Evolutionary conservation across 129 eudicot genomes (phyloP).

Genomic region (Pseudognaphalium luteoalbum): DNA sequence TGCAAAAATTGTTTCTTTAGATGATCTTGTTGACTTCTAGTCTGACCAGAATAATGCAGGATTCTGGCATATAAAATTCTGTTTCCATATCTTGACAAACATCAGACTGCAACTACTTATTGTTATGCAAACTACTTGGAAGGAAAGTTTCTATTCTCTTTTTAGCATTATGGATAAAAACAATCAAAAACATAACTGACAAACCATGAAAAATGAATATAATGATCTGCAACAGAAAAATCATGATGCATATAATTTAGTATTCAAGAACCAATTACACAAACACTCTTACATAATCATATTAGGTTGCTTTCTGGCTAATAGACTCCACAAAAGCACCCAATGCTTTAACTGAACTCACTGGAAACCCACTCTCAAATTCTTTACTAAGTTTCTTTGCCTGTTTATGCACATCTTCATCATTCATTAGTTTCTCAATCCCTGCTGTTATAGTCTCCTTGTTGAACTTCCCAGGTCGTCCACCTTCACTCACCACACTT

Average conservation of each 20-base stretch:
- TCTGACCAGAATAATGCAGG: background rate
- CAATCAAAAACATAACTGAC: no score
- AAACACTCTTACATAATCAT: background rate
- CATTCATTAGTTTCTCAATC: constrained; percentile 55
- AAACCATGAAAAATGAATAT: no score
- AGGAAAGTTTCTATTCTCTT: no score
- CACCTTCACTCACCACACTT: constrained; percentile 16
- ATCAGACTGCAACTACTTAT: no score
- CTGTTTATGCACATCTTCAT: constrained; percentile 47
- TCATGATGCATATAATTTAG: background rate
- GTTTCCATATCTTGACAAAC: no score
- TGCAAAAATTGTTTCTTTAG: background rate
- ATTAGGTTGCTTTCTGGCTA: constrained; percentile 36
- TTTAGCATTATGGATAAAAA: no score
- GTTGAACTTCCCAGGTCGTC: constrained; percentile 31
- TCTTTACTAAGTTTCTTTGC: constrained; percentile 32
- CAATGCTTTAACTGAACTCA: constrained; percentile 55
- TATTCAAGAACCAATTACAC: background rate
- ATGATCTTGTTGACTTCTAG: background rate
- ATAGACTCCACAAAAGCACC: constrained; percentile 59
- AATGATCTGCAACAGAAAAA: background rate
- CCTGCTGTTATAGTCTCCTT: constrained; percentile 49
- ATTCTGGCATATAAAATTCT: no score
- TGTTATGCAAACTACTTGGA: no score
- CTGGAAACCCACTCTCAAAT: constrained; percentile 56